phyloP scores from a whole-genome alignment of 1,139 yeast species.

The Candida dubliniensis region DNA sequence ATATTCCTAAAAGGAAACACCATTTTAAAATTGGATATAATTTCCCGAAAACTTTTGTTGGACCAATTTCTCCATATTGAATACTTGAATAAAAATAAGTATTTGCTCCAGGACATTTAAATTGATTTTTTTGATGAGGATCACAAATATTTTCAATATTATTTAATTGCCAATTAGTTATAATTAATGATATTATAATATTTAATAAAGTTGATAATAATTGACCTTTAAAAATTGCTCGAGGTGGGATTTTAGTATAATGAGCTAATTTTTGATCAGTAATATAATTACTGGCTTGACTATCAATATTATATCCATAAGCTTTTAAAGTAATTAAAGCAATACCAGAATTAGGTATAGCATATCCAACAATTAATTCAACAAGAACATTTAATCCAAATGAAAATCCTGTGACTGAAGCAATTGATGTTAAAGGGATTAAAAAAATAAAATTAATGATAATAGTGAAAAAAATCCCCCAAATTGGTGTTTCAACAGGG shows the following conservation, averaged over 20 bases:
- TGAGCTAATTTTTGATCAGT: conserved; percentile 39
- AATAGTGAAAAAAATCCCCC: conserved; percentile 38
- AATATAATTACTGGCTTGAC: conserved; percentile 38
- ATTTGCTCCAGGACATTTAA: conserved; percentile 35
- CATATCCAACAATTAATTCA: conserved; percentile 40
- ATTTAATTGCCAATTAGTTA: conserved; percentile 31
- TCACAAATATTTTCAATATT: conserved; percentile 29
- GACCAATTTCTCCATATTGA: conserved; percentile 40
- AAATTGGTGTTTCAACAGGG: conserved; percentile 39
- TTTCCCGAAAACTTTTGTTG: conserved; percentile 32
- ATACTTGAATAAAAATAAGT: conserved; percentile 34
- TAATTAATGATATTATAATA: conserved; percentile 25
- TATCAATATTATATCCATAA: conserved; percentile 38
- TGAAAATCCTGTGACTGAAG: conserved; percentile 38
- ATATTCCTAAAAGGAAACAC: conserved; percentile 34
- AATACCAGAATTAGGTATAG: conserved; percentile 40
- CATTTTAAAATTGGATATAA: conserved; percentile 34
- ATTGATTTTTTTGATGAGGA: conserved; percentile 26
- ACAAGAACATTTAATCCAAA: conserved; percentile 42
- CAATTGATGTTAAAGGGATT: conserved; percentile 37
- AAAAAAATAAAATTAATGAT: conserved; percentile 36
- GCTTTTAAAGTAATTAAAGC: conserved; percentile 40
- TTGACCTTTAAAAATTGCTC: conserved; percentile 36
- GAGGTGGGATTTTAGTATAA: conserved; percentile 35
- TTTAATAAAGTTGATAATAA: conserved; percentile 28